Conservation (phyloP, 345 rosid species). For the Turritis glabra region DNA sequence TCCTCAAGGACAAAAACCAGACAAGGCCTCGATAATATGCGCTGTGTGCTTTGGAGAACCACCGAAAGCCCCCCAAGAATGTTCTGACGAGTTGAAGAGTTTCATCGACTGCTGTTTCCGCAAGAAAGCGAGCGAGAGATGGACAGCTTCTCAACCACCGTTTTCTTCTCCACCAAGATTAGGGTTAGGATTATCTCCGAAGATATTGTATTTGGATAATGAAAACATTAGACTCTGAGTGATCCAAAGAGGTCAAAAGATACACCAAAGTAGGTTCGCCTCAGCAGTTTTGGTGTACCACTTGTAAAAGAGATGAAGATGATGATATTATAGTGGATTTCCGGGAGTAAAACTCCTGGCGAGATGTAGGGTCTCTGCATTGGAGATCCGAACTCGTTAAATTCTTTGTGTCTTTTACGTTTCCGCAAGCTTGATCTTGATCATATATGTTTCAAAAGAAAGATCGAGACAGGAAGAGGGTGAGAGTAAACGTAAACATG, state of each 20-base stretch:
- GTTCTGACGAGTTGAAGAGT: slow-evolving; percentile 61
- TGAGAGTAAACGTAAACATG: neutral
- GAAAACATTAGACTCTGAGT: neutral
- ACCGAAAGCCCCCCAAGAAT: slow-evolving; percentile 51
- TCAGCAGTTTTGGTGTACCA: neutral
- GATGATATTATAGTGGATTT: neutral
- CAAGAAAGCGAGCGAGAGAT: slow-evolving; percentile 66
- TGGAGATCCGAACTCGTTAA: slow-evolving; percentile 1
- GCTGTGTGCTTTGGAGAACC: slow-evolving; percentile 80
- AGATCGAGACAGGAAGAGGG: neutral
- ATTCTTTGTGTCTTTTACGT: neutral
- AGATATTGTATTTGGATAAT: neutral
- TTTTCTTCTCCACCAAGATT: slow-evolving; percentile 39
- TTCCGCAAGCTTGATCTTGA: neutral
- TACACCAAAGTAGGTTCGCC: neutral
- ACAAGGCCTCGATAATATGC: slow-evolving; percentile 74
- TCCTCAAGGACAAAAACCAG: slow-evolving; percentile 61
- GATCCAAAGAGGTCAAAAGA: neutral
- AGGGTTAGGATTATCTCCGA: neutral
- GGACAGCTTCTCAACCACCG: slow-evolving; percentile 71
- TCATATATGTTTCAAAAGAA: neutral
- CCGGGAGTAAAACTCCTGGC: neutral
- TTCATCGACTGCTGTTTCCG: slow-evolving; percentile 74
- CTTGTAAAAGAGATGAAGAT: slow-evolving; percentile 4
- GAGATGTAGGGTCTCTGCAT: neutral